Evolutionary conservation across 805 yeast genomes (phyloP).

Genomic region (Ogataea sp.): DNA sequence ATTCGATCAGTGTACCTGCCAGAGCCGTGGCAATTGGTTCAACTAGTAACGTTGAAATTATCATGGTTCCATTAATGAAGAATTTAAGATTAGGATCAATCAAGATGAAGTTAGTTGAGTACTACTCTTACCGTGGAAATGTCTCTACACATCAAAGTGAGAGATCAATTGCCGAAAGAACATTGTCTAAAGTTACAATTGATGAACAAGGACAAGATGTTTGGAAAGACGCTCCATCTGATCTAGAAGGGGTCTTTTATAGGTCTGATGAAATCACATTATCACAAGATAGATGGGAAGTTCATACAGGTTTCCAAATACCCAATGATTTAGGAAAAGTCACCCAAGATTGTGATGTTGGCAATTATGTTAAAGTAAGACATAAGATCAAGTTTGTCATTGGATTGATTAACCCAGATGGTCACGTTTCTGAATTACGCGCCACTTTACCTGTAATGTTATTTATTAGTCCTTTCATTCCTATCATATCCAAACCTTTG

Average conservation of each 20-base stretch:
- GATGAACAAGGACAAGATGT: slow-evolving; percentile 32
- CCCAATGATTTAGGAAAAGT: slow-evolving; percentile 70
- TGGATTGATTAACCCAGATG: slow-evolving; percentile 78
- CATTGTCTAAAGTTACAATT: slow-evolving; percentile 28
- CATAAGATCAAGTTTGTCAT: slow-evolving; percentile 83
- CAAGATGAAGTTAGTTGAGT: slow-evolving; percentile 60
- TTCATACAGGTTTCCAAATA: slow-evolving; percentile 48
- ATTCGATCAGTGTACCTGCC: slow-evolving; percentile 76
- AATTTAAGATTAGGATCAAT: slow-evolving; percentile 75
- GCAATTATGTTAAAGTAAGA: slow-evolving; percentile 65
- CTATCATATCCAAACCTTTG: slow-evolving; percentile 44
- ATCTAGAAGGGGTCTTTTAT: slow-evolving; percentile 30
- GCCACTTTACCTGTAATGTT: slow-evolving; percentile 75
- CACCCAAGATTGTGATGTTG: slow-evolving; percentile 81
- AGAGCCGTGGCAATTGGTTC: slow-evolving; percentile 91
- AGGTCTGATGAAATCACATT: slow-evolving; percentile 21
- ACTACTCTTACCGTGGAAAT: slow-evolving; percentile 47
- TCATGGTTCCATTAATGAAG: slow-evolving; percentile 72
- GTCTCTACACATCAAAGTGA: slow-evolving; percentile 57
- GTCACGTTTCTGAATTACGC: slow-evolving; percentile 84
- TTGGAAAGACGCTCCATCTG: slow-evolving; percentile 27
- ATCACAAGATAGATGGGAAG: slow-evolving; percentile 67
- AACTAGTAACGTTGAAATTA: slow-evolving; percentile 56
- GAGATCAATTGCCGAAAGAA: slow-evolving; percentile 44
- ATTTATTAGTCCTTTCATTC: slow-evolving; percentile 61